Evolutionary conservation across 2,329 filamentous ascomycete species (phyloP), one percentile per base, ranked within the genome.

Genomic region (Aureobasidium sp.): DNA sequence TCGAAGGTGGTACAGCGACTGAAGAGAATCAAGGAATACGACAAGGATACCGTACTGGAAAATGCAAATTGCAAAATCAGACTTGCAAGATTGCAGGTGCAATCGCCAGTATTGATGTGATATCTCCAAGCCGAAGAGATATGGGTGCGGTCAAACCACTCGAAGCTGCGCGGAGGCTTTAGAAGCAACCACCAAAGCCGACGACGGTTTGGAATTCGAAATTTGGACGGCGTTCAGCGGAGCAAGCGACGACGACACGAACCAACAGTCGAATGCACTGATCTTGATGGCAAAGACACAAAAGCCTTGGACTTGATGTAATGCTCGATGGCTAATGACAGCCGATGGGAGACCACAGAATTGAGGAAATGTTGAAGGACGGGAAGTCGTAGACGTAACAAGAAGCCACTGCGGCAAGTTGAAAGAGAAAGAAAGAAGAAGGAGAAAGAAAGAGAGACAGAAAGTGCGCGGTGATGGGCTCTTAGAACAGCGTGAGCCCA

Each of bases 401-500:
- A 53, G 48, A 23, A 53, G 48, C n/a, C 39, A 47, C 37, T 29
- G 42, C 47, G 47, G 20, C 59, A 37, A 52, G 48, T 58, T 48
- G 42, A 8, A 58, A 58, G 20, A 13, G 20, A 42, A 42, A 60
- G 57, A 60, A 52, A 52, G 52, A 58, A 58, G 61, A 52, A 50
- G 32, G 46, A 46, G 42, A 46, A 47, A 51, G 42, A 37, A 32
- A 48, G 36, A 41, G 60, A 39, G 51, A 47, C 51, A 52, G 60
- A 44, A 62, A 62, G 50, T 56, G 48, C 29, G 37, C 48, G 59
- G 10, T 53, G 59, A 36, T 52, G 48, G 60, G 39, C 36, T 56
- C 60, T 56, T 56, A 55, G 60, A 62, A 51, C 46, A 62, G 48
- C 39, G 39, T 56, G 60, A 62, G 60, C 60, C 48, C 60, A 62